Base-by-base conservation (phyloP, 169 alveolate species). In the Plasmodium relictum region DNA sequence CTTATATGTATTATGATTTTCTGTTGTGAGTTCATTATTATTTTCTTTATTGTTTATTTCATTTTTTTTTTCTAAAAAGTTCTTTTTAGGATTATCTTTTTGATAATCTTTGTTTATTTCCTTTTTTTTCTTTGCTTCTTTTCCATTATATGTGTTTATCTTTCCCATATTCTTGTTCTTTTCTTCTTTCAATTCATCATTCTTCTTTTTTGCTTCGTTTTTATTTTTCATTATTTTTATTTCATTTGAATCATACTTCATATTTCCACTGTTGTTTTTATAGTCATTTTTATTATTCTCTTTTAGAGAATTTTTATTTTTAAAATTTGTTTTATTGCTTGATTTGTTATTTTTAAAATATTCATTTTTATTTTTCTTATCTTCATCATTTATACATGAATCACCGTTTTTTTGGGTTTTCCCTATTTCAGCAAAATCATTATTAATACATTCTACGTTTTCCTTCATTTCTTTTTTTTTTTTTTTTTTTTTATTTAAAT, bases 321-420 rank as follows among this genome's bases (percentile, higher is more conserved):
- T 74, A 31, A 39, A 31, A 52, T 61, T 61, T 61, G 12, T 44
- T 54, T 62, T 74, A 44, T 6, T 61, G 20, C 50, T 63, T 37
- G 74, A 10, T 37, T 63, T 61, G 39, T 24, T 62, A 59, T 74
- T 74, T 68, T 74, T 74, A 37, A 45, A 41, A 39, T 54, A 31
- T 52, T 74, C 74, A 41, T 68, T 26, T 74, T 44, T 44, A 41
- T 26, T 54, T 61, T 9, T 45, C 63, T 37, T 22, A 74, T 26
- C 63, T 62, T 74, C 88, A 63, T 74, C 88, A 63, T 62, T 74
- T 16, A 39, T 62, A 22, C 31, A 62, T 45, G 37, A 74, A 74
- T 62, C 74, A 26, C 12, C n/a, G 24, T 48, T 42, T 20, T 74
- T 48, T 74, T 74, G 42, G 41, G 44, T 74, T 59, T 59, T 74